Evolutionary conservation across 768 basidiomycete genomes (phyloP).

Genomic region (Ephemerocybe angulata): DNA sequence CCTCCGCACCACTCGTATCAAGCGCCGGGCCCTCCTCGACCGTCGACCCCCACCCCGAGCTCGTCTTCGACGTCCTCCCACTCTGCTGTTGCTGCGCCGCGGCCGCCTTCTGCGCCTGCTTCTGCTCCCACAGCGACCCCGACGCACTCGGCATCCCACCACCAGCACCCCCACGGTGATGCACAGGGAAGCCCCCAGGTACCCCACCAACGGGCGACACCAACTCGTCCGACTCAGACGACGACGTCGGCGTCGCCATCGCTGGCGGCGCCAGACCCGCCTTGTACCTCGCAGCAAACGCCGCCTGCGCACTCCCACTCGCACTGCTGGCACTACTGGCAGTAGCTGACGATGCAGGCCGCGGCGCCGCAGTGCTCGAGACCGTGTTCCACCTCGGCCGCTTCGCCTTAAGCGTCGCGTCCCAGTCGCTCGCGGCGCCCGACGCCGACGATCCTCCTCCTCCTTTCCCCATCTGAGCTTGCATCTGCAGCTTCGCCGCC

Average conservation of each 20-base stretch:
- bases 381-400: conserved; percentile 1
- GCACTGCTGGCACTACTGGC: background rate
- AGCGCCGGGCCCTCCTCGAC: background rate
- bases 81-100: background rate
- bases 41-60: background rate
- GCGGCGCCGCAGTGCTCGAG: background rate
- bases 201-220: background rate
- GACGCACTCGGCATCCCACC: background rate
- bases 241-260: background rate
- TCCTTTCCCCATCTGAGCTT: conserved; percentile 1
- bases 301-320: background rate
- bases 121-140: background rate
- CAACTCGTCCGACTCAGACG: background rate
- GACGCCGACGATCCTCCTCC: background rate
- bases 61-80: background rate
- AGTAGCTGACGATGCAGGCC: background rate
- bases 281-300: conserved; percentile 2
- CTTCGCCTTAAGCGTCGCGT: background rate
- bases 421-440: background rate
- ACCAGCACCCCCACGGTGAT: background rate
- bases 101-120: background rate
- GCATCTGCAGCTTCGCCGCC: conserved; percentile 17
- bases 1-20: background rate
- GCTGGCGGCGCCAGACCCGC: background rate
- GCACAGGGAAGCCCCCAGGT: background rate